Conservation (phyloP, 2,329 filamentous ascomycete species). For the Geosmithia putterillii region DNA sequence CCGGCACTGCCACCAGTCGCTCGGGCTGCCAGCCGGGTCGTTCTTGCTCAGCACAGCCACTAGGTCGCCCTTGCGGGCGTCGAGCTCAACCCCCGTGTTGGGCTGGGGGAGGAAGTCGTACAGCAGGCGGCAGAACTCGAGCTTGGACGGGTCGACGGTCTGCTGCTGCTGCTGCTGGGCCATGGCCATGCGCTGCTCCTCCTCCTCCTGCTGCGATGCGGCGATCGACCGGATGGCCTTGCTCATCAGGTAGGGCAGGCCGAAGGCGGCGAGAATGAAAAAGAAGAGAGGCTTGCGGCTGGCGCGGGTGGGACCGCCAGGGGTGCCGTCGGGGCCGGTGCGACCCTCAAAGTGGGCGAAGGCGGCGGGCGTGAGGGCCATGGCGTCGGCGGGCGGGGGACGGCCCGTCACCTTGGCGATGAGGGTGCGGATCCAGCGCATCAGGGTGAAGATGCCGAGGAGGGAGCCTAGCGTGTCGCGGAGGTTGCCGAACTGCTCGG, state of each 20-base stretch:
- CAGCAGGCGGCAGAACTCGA: constrained; percentile 90
- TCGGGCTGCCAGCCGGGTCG: constrained; percentile 82
- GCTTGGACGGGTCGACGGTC: constrained; percentile 71
- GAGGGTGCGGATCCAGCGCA: constrained; percentile 87
- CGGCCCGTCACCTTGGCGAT: constrained; percentile 89
- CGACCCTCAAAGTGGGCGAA: constrained; percentile 84
- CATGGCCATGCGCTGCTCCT: constrained; percentile 30
- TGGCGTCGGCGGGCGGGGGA: constrained; percentile 77
- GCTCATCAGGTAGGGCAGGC: constrained; percentile 91
- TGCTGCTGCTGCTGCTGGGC: constrained; percentile 27
- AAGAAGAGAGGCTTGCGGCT: constrained; percentile 94
- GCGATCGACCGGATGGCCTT: constrained; percentile 85
- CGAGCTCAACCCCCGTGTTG: constrained; percentile 63
- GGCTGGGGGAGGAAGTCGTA: constrained; percentile 87
- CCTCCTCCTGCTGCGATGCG: constrained; percentile 73
- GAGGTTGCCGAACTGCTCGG: constrained; percentile 90
- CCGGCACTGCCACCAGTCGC: constrained; percentile 95
- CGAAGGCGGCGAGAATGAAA: constrained; percentile 89
- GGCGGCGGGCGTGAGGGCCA: constrained; percentile 74
- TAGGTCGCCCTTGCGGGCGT: constrained; percentile 88
- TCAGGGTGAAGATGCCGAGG: constrained; percentile 86
- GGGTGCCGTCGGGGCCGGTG: constrained; percentile 46
- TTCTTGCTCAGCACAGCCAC: constrained; percentile 88
- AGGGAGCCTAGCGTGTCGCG: constrained; percentile 88
- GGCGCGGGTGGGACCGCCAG: constrained; percentile 53